Conservation (phyloP, 169 alveolate genomes). For the Cyclospora cayetanensis region DNA sequence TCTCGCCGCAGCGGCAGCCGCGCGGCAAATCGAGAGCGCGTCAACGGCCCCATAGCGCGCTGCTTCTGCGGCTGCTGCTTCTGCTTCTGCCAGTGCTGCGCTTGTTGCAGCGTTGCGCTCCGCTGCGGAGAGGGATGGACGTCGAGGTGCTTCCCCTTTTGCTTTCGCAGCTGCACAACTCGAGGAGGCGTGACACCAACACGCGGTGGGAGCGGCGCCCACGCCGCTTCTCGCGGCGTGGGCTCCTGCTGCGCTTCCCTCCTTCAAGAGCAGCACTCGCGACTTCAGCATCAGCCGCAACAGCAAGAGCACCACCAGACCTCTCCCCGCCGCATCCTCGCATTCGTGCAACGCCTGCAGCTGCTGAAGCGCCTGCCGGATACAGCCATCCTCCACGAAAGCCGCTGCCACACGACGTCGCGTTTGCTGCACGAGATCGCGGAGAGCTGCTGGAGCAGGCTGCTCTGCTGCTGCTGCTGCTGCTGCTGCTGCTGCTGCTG, state of each 20-base stretch:
- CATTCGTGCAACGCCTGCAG: slow-evolving; percentile 49
- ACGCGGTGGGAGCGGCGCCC: no score
- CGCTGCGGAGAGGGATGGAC: no score
- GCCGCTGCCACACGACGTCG: slow-evolving; percentile 52
- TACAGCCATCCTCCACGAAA: slow-evolving; percentile 43
- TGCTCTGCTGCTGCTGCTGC: slow-evolving; percentile 23
- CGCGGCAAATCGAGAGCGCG: neutral
- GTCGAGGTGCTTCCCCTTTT: no score
- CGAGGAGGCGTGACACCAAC: no score
- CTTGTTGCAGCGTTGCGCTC: neutral
- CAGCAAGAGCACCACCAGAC: slow-evolving; percentile 55
- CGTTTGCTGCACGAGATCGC: slow-evolving; percentile 24
- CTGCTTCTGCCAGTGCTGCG: slow-evolving; percentile 27
- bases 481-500: slow-evolving; percentile 40
- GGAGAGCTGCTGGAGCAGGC: slow-evolving; percentile 3
- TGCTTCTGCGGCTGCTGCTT: slow-evolving; percentile 54
- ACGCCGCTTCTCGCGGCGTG: neutral
- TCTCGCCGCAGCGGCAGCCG: slow-evolving; percentile 20
- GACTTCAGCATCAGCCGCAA: slow-evolving; percentile 51
- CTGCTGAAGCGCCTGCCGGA: slow-evolving; percentile 36
- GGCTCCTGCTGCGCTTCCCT: slow-evolving; percentile 17
- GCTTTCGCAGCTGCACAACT: no score
- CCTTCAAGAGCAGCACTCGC: slow-evolving; percentile 32
- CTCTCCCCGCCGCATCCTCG: slow-evolving; percentile 25
- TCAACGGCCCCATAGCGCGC: neutral